Base-by-base conservation (phyloP, 106 monocot genomes). In the Dioscorea zingiberensis region DNA sequence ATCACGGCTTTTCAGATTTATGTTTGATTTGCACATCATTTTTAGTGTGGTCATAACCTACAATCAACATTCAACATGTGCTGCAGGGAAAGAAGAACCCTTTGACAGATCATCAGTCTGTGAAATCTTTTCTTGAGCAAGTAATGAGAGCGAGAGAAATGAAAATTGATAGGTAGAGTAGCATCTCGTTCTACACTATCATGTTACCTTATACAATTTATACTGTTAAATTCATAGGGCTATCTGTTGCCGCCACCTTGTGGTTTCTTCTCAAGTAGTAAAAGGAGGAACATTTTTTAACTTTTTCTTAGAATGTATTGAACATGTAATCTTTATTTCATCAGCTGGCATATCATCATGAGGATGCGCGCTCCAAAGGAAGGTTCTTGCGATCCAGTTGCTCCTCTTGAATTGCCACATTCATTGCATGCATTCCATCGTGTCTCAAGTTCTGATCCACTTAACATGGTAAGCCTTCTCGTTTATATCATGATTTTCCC, bases 341-440 rank as follows among this genome's bases (percentile, higher is more conserved):
- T 80, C 75, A 94, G 90, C 64, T 94, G 94, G 94, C 94, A 94
- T 71, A 84, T 94, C 54, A 64, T 87, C 13, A 90, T 94, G 94
- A 90, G 90, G 67, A 90, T 90, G 94, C 72, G 55, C 69, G 63
- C 68, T 62, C 77, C 82, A 19, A 76, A 80, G 44, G 75, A 78
- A 71, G 86, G 82, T 60, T 27, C 79, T 17, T 94, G 90, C 73
- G 90, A 90, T 47, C 94, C 94, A 62, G 76, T 90, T 72, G 79
- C 84, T 65, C 89, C 93, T 26, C 77, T 80, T 29, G 90, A 90
- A 59, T 68, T 94, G 44, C 94, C 94, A 32, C 86, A 83, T 77
- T 77, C 87, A 25, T 46, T 94, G 64, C 94, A 90, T 78, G 79
- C 87, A 68, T 90, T 94, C 82, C 79, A 83, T 4, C 90, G 84